These are phyloP conservation scores for Aspergillus incahuasiensis DNA, from an alignment of 495 filamentous ascomycete species.

Conservation along the genomic window DNA sequence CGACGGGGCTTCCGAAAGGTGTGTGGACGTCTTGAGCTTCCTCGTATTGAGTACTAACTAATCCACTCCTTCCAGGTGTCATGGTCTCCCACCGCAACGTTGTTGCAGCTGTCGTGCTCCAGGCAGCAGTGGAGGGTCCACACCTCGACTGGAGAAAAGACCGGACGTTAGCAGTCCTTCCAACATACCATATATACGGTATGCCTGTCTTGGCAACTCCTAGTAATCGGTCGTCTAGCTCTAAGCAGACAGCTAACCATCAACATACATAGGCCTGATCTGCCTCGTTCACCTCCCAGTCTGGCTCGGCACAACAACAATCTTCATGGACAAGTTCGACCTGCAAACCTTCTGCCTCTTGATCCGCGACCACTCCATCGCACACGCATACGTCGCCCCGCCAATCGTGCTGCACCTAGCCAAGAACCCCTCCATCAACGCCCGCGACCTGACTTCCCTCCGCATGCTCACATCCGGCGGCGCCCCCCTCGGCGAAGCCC, in stretches of 20 bases:
- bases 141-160: constrained; percentile 56
- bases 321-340: constrained; percentile 76
- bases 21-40: too few species aligned
- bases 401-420: constrained; percentile 70
- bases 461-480: constrained; percentile 76
- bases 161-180: constrained; percentile 65
- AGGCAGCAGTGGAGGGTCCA: constrained; percentile 50
- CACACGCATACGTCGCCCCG: constrained; percentile 75
- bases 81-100: constrained; percentile 75
- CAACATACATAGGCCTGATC: constrained; percentile 28
- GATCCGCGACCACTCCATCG: constrained; percentile 65
- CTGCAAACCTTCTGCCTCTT: constrained; percentile 60
- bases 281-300: constrained; percentile 54
- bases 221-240: too few species aligned
- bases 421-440: constrained; percentile 60
- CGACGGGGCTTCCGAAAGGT: constrained; percentile 81
- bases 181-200: constrained; percentile 85
- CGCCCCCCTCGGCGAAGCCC: constrained; percentile 69
- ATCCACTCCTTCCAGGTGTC: constrained; percentile 38
- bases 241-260: too few species aligned
- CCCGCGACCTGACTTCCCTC: constrained; percentile 66
- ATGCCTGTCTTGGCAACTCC: not conserved
- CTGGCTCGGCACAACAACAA: constrained; percentile 52
- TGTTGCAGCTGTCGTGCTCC: constrained; percentile 57
- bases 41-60: too few species aligned